Conservation (phyloP, 257 asterid species). For the Euphrasia confusa region DNA sequence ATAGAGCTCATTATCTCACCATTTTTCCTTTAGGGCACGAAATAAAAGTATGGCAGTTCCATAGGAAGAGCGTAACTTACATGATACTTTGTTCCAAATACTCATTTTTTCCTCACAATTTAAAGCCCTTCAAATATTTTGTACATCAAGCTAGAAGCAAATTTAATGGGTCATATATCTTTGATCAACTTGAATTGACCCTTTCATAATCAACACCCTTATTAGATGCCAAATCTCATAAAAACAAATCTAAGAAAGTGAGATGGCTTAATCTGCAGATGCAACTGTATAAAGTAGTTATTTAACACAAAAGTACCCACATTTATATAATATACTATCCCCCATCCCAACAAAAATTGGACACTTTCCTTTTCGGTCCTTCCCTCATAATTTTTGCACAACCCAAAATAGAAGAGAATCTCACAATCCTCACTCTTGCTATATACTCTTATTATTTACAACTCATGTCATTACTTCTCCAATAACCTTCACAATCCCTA, state of each 20-base stretch:
- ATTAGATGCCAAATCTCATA: neutral
- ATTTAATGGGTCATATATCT: neutral
- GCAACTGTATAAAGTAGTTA: neutral
- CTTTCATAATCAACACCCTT: neutral
- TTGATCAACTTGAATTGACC: neutral
- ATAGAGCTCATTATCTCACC: neutral
- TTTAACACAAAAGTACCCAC: neutral
- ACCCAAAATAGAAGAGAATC: no score
- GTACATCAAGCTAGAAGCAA: conserved; percentile 5
- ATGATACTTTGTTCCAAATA: conserved; percentile 5
- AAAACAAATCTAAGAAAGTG: neutral
- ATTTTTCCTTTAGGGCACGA: neutral
- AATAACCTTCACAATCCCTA: no score
- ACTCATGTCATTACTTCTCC: no score
- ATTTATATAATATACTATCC: no score
- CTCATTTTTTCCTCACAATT: conserved; percentile 1
- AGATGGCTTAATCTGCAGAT: neutral
- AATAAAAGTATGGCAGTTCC: neutral
- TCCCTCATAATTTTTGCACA: no score
- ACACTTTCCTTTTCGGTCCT: no score
- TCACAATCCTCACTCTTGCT: no score
- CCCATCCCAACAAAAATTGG: no score
- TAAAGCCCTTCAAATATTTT: neutral
- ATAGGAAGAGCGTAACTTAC: neutral
- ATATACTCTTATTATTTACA: no score